These are phyloP conservation scores for Globisporangium abappressorium DNA, from an alignment of 352 stramenopile species.

Conservation along the genomic window DNA sequence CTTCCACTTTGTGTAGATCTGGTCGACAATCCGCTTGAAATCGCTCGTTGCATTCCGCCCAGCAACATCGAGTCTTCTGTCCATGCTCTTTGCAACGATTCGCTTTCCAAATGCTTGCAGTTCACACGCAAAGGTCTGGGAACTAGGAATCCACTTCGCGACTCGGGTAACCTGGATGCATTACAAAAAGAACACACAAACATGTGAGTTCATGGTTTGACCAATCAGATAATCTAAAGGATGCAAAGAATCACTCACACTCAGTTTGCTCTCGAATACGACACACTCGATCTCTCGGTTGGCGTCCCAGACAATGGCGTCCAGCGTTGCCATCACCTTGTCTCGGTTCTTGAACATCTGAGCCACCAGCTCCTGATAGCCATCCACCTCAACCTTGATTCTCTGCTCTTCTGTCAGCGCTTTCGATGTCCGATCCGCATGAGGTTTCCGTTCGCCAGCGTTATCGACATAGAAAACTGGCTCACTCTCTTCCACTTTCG, in stretches of 20 bases:
- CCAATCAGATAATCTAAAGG: not conserved
- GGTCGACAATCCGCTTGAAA: slow-evolving; percentile 30
- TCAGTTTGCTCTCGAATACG: slow-evolving; percentile 24
- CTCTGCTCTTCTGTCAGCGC: slow-evolving; percentile 22
- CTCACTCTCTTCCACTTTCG: not conserved
- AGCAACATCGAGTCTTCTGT: slow-evolving; percentile 28
- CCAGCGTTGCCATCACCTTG: slow-evolving; percentile 29
- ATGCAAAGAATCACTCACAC: slow-evolving; percentile 11
- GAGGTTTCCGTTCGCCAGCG: slow-evolving; percentile 33
- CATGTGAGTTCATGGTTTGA: not conserved
- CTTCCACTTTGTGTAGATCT: slow-evolving; percentile 50
- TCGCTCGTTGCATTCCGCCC: slow-evolving; percentile 34
- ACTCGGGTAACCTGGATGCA: slow-evolving; percentile 11
- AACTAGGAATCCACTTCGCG: not conserved
- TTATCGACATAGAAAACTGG: slow-evolving; percentile 31
- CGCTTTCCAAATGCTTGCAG: slow-evolving; percentile 33
- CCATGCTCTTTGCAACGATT: slow-evolving; percentile 28
- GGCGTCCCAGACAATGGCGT: slow-evolving; percentile 41
- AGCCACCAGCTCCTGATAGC: slow-evolving; percentile 62
- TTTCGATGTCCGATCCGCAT: slow-evolving; percentile 21
- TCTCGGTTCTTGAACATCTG: slow-evolving; percentile 47
- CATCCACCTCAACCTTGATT: slow-evolving; percentile 42
- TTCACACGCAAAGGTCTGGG: slow-evolving; percentile 23
- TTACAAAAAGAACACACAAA: not conserved
- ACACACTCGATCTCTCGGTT: slow-evolving; percentile 21